phyloP scores from a whole-genome alignment of 192 early-diverging fungal genomes.

The Backusella psychrophila region DNA sequence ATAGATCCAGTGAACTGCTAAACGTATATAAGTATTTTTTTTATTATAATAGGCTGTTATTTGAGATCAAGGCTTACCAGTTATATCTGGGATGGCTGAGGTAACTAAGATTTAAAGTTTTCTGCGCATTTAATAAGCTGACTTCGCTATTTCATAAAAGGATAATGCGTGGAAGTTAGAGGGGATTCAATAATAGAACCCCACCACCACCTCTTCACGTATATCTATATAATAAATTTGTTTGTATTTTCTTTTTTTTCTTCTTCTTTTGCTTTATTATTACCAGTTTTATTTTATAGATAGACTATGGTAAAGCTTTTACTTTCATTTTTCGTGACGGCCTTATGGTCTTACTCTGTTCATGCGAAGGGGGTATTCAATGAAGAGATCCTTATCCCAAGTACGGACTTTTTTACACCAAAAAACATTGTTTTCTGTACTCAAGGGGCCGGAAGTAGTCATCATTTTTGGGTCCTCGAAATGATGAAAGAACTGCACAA shows the following conservation, averaged over 20 bases:
- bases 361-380: not conserved
- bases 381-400: not conserved
- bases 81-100: not conserved
- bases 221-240: not conserved
- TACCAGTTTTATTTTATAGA: not conserved
- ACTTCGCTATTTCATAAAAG: not conserved
- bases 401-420: not conserved
- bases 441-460: constrained; percentile 17
- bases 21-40: too few relatives aligned
- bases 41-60: too few relatives aligned
- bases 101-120: not conserved
- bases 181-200: not conserved
- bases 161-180: not conserved
- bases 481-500: constrained; percentile 19
- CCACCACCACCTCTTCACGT: too few relatives aligned
- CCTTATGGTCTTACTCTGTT: not conserved
- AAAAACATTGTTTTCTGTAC: not conserved
- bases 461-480: constrained; percentile 25
- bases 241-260: not conserved
- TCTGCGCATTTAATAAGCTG: not conserved
- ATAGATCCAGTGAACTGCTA: too few relatives aligned
- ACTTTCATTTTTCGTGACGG: not conserved
- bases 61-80: too few relatives aligned
- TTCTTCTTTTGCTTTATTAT: not conserved
- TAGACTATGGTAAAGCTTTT: not conserved